These are phyloP conservation scores for Paraurostyla sp. DNA, from an alignment of 73 alveolate species.

Conservation along the genomic window DNA sequence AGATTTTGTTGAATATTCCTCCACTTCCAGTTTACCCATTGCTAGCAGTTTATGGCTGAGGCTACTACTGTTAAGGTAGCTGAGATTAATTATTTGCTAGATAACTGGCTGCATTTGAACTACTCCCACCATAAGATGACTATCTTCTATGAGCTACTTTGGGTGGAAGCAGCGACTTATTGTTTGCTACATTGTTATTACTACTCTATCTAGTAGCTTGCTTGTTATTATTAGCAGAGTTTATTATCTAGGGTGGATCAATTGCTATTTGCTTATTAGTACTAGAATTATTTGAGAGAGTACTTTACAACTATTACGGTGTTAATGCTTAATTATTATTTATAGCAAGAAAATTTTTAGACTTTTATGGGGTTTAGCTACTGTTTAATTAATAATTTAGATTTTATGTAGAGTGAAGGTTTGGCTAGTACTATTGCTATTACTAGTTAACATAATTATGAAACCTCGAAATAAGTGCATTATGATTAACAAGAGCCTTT, in stretches of 20 bases:
- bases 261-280: not conserved
- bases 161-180: constrained; percentile 35
- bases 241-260: not conserved
- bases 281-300: not conserved
- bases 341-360: not conserved
- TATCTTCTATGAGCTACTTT: constrained; percentile 53
- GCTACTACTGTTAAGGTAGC: not conserved
- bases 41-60: not conserved
- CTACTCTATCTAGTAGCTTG: not conserved
- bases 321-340: not conserved
- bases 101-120: not conserved
- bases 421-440: not conserved
- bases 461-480: not conserved
- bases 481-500: constrained; percentile 32
- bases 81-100: not conserved
- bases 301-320: not conserved
- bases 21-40: not conserved
- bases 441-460: constrained; percentile 3
- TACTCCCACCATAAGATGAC: constrained; percentile 58
- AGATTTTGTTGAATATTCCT: constrained; percentile 29
- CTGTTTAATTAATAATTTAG: not conserved
- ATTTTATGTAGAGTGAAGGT: not conserved
- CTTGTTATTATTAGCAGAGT: constrained; percentile 4
- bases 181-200: not conserved
- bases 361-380: not conserved